Conservation (phyloP, 2,329 filamentous ascomycete species). For the Gaeumannomyces sp. region DNA sequence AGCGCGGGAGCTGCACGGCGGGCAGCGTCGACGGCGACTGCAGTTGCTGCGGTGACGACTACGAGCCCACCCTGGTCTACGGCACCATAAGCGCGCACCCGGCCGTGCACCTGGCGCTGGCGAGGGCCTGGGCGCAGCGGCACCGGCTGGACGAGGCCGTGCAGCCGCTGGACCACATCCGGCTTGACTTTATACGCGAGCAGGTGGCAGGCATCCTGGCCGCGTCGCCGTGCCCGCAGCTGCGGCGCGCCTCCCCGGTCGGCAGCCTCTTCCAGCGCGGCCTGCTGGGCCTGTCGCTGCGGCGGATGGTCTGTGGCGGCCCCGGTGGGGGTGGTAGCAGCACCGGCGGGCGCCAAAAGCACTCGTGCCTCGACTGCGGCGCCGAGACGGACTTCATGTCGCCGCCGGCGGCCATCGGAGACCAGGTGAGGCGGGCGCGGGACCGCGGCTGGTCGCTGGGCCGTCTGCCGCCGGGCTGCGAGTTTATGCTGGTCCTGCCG, state of each 20-base stretch:
- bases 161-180: constrained; percentile 3
- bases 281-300: background rate
- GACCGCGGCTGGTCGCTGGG: constrained; percentile 1
- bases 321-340: too few species aligned
- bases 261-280: background rate
- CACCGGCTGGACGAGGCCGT: constrained; percentile 1
- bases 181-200: background rate
- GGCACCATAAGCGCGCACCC: background rate
- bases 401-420: background rate
- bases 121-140: background rate
- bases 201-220: background rate
- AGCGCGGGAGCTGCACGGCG: too few species aligned
- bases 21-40: too few species aligned
- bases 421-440: background rate
- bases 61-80: background rate
- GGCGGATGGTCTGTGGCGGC: too few species aligned
- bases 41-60: too few species aligned
- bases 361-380: background rate
- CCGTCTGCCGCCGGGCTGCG: background rate
- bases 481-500: background rate
- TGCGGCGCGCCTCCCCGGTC: background rate
- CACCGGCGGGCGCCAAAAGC: too few species aligned
- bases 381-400: background rate
- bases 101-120: background rate
- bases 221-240: background rate